Evolutionary conservation across 2,329 filamentous ascomycete genomes (phyloP), one percentile per base, ranked within the genome.

Genomic region (Achaetomium macrosporum): DNA sequence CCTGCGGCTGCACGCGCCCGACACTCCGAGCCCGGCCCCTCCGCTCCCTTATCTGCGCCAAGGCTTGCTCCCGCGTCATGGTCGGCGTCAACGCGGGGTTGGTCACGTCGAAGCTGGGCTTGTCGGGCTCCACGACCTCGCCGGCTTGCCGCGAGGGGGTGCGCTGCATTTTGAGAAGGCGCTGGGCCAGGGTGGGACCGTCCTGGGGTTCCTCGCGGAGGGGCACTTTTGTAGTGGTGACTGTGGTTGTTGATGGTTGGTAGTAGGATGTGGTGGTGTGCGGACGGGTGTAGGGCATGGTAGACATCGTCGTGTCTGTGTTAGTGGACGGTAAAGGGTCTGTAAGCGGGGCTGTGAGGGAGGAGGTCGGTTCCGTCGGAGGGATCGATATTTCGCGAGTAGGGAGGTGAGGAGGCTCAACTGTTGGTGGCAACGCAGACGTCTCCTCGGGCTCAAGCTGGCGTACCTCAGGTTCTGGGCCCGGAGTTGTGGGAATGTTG

Each of bases 21-120:
- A 59, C 57, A 17, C 61, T 63, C 41, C 56, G 44, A 19, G 61
- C 85, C 42, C 88, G 74, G 7, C 85, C 86, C 49, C 88, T 73
- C 29, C 88, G 76, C 69, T 88, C 84, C 49, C 83, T 78, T 59
- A 92, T 91, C 65, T 85, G 82, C 51, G 85, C 85, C 15, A 92
- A 76, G 3, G 87, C 87, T 67, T 90, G 77, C 66, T 90, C 88
- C 50, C 88, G 77, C 25, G 81, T 81, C 79, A 85, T 83, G 37
- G 82, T 85, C 5, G 82, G 81, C 40, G 78, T 83, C 55, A 85
- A 66, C 10, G 81, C 81, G 17, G 79, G 78, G 64, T 83, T 78
- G 55, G 69, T 77, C 39, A 72, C 64, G 64, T 82, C 79, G 60
- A 82, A 82, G 10, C 70, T 73, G 4, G 71, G 70, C 8, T 59